Base-by-base conservation (phyloP, 768 basidiomycete genomes). In the Xerocomellus amylosporus region DNA sequence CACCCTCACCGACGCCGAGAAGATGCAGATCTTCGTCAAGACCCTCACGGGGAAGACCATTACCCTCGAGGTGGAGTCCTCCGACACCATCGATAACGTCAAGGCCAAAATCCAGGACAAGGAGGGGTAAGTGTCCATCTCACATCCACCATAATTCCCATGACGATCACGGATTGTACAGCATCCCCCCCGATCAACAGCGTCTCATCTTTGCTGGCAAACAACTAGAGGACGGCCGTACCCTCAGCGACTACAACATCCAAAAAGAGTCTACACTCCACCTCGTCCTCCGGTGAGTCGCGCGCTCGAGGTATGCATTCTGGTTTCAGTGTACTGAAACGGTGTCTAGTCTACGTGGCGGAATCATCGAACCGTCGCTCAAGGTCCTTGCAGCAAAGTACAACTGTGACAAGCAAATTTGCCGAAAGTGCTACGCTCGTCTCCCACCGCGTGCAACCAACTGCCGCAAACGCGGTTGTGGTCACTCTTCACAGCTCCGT, bases 361-460 rank as follows among this genome's bases (percentile, higher is more conserved):
- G 97, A 49, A 93, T 99, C 80, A 98, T 99, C 63, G 97, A 99
- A 79, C 97, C 97, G 58, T 98, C 97, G 61, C 79, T 99, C 69
- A 98, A 98, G 78, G 93, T 93, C 39, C 85, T 98, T 57, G 97
- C 97, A 54, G 82, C 88, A 72, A 96, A 96, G 75, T 97, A 94
- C 86, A 98, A 98, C 79, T 98, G 94, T 74, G 93, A 97, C 77
- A 96, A 96, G 83, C 92, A 95, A 73, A 98, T 98, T 68, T 98
- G 97, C 84, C 93, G 97, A 75, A 98, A 98, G 77, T 98, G 97
- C 81, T 98, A 98, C 75, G 97, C 97, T 42, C 96, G 97, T 66
- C 96, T 98, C 65, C 96, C 97, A 60, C 96, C 95, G 50, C 93
- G 97, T 73, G 97, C 97, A 36, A 98, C 95, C 79, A 98, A 99